Base-by-base conservation (phyloP, 345 rosid species). In the Sisymbrium altissimum region DNA sequence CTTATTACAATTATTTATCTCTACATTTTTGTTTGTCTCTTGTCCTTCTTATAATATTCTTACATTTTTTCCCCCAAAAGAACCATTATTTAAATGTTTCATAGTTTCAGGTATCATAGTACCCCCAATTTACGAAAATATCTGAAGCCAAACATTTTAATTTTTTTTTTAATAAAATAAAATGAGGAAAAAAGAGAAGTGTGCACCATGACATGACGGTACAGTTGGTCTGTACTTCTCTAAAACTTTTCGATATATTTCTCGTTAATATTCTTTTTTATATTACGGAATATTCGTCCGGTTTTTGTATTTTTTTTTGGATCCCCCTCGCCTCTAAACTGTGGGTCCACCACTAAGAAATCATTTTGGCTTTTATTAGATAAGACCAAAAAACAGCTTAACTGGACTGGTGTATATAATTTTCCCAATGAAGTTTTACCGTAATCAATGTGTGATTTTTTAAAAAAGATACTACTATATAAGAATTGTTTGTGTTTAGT, bases 161-260 rank as follows among this genome's bases (percentile, higher is more conserved):
- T 3, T 27, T 27, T 27, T 23, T 6, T 18, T 3, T 1, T 0
- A 0, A 18, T 9, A 43, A 12, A 32, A 23, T 1, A 9, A 43
- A 65, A 35, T 4, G 2, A 33, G 33, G 18, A 21, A 53, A 43
- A 53, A 55, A 15, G 55, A 66, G 66, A 76, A 69, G 44, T 10
- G 49, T 12, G 59, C 63, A 57, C 48, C 70, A 54, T 76, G 59
- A 13, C 74, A 62, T 76, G 64, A 27, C 35, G 59, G 70, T 76
- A 70, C 80, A 70, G 43, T 76, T 45, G 49, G 44, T 69, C 2
- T 70, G 80, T 76, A 76, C 74, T 75, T 75, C 2, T 44, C 50
- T 54, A 40, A 7, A 67, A 49, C 59, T 13, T 23, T 33, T 27
- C 30, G 9, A 52, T 50, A 6, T 67, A 30, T 45, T 19, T 48